Evolutionary conservation across 352 stramenopile genomes (phyloP).

Genomic region (Globisporangium middletonii): DNA sequence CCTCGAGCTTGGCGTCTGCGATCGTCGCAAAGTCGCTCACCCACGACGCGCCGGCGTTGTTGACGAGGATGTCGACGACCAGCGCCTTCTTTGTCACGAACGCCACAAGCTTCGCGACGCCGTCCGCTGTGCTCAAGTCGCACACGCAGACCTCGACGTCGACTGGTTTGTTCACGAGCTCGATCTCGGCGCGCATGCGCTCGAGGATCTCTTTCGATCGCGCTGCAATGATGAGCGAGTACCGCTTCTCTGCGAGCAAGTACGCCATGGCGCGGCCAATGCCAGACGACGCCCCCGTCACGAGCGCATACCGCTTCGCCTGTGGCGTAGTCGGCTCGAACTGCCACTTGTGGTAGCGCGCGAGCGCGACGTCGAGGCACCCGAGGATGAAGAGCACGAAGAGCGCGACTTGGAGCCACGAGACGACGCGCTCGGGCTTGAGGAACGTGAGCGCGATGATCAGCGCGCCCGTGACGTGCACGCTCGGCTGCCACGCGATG

Average conservation of each 20-base stretch:
- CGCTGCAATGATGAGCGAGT: constrained; percentile 66
- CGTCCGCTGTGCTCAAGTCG: constrained; percentile 43
- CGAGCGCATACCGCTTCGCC: constrained; percentile 50
- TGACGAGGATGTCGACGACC: constrained; percentile 81
- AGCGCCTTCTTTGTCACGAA: constrained; percentile 52
- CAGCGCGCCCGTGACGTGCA: constrained; percentile 41
- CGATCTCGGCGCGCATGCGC: constrained; percentile 67
- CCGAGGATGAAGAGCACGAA: constrained; percentile 49
- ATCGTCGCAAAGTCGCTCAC: constrained; percentile 40
- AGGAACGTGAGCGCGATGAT: constrained; percentile 43
- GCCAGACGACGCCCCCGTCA: constrained; percentile 71
- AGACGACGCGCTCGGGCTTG: constrained; percentile 28
- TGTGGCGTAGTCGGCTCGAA: constrained; percentile 45
- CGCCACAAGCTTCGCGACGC: constrained; percentile 50
- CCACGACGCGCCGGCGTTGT: constrained; percentile 58
- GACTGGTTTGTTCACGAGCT: constrained; percentile 58
- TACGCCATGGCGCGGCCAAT: constrained; percentile 78
- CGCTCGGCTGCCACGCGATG: constrained; percentile 31
- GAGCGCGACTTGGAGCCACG: constrained; percentile 32
- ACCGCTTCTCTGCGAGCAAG: constrained; percentile 71
- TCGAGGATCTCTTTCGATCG: constrained; percentile 54
- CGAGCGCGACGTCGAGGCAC: constrained; percentile 51
- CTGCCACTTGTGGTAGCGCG: constrained; percentile 59
- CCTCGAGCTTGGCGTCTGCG: constrained; percentile 35
- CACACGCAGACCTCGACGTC: constrained; percentile 53